Evolutionary conservation across 345 rosid species (phyloP), one percentile per base, ranked within the genome.

Genomic region (Passiflora organensis): DNA sequence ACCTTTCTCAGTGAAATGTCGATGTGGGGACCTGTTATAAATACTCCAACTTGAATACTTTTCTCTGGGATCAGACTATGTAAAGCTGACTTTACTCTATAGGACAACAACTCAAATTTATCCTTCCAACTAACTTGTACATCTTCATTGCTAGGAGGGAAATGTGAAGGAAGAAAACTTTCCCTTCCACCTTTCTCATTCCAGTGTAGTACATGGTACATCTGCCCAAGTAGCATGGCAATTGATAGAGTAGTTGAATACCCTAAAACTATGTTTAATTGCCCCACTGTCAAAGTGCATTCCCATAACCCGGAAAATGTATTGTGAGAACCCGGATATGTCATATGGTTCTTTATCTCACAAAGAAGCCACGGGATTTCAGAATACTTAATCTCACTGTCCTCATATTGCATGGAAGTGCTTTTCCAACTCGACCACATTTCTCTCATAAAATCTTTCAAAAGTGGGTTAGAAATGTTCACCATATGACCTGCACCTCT

Each of bases 391-490:
- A 78, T 70, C 32, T 77, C 78, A 46, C 51, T 58, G 28, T 70
- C 83, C 64, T 79, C 84, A 51, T 77, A 76, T 60, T 70, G 72
- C 37, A 56, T 19, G 66, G 61, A 55, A 60, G 55, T 53, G 37
- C 45, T 73, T 62, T 76, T 70, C 97, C 96, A 87, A 70, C 67
- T 77, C 65, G 60, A 53, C 82, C 86, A 83, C 81, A 82, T 76
- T 55, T 85, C 84, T 52, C 78, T 79, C 38, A 87, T 24, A 65
- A 72, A 69, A 19, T 61, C 67, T 67, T 72, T 74, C 52, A 87
- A 62, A 72, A 45, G 66, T 51, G 73, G 50, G 17, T 53, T 46
- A 58, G 55, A 50, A 53, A 56, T 60, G 68, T 55, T 73, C 59
- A 78, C 75, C 62, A 51, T 68, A 46, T 60, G 70, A 71, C 63